Base-by-base conservation (phyloP, 192 early-diverging fungal genomes). In the Backusella macrospora region DNA sequence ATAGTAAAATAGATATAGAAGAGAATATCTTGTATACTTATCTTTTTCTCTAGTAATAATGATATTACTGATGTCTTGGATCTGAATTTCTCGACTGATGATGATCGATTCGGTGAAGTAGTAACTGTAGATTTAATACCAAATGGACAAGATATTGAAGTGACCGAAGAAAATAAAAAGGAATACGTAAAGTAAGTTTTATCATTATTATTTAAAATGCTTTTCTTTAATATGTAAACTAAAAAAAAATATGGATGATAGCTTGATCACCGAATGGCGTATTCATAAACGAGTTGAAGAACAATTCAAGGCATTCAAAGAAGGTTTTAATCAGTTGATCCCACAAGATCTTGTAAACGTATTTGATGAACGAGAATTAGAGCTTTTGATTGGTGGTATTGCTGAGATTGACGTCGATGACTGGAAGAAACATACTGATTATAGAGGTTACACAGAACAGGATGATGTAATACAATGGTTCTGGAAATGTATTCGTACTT, bases 351-450 rank as follows among this genome's bases (percentile, higher is more conserved):
- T 98, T 55, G 89, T 99, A 44, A 88, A 90, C 37, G 95, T 99
- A 40, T 99, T 99, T 88, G 96, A 99, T 74, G 96, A 97, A 80
- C 92, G 95, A 70, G 97, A 99, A 87, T 86, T 99, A 62, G 96
- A 98, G 79, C 85, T 99, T 59, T 87, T 99, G 64, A 96, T 99
- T 84, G 96, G 97, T 26, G 97, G 97, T 63, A 89, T 98, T 75
- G 92, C 91, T 39, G 96, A 99, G 72, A 95, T 99, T 65, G 95
- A 99, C 83, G 84, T 96, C 5, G 95, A 97, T 48, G 97, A 99
- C 83, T 99, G 97, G 97, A 96, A 95, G 88, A 99, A 96, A 83
- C 87, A 98, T 76, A 99, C 96, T 2, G 96, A 97, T 81, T 99
- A 99, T 76, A 82, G 96, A 70, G 96, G 96, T 18, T 99, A 96